Percentiles rank a stretch among this genome's conserved stretches.
Evolutionary conservation across 108 stramenopile genomes (phyloP).

Genomic region (Cyclotella sp.): DNA sequence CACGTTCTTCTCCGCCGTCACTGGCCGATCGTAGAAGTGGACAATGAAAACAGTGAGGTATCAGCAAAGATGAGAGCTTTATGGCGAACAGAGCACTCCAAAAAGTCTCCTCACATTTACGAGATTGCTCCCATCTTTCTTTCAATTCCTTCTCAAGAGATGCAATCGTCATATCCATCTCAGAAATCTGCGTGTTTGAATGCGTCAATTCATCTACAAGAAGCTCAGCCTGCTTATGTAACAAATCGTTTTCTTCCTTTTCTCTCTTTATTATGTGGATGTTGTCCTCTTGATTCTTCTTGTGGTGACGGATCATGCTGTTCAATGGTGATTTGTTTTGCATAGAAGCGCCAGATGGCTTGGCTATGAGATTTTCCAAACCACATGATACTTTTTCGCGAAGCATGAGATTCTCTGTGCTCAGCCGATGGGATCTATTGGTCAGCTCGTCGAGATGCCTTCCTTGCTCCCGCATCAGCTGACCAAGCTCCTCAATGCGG

Average conservation of each 20-base stretch:
- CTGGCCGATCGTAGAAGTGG: conserved; percentile 4
- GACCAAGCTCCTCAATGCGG: conserved; percentile 40
- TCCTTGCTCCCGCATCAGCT: conserved; percentile 40
- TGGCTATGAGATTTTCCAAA: conserved; percentile 13
- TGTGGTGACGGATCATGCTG: conserved; percentile 17
- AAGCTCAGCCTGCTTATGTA: conserved; percentile 42
- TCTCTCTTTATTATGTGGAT: conserved; percentile 7
- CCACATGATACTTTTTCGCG: conserved; percentile 32
- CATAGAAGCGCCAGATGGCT: background rate
- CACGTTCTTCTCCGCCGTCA: conserved; percentile 40
- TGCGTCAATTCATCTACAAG: conserved; percentile 36
- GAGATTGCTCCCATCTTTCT: conserved; percentile 16
- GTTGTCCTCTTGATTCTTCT: background rate
- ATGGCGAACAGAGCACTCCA: background rate
- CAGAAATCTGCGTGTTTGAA: conserved; percentile 30
- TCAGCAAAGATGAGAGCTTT: background rate
- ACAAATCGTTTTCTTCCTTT: conserved; percentile 38
- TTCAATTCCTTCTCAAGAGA: conserved; percentile 32
- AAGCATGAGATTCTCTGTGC: conserved; percentile 37
- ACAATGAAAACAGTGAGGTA: background rate
- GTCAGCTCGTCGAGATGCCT: conserved; percentile 43
- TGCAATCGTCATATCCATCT: conserved; percentile 27
- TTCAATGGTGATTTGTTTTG: conserved; percentile 17
- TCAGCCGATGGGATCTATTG: conserved; percentile 21
- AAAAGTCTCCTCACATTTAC: conserved; percentile 18